These are phyloP conservation scores for Tilletia indica DNA, from an alignment of 1,284 basidiomycete genomes.

Conservation along the genomic window DNA sequence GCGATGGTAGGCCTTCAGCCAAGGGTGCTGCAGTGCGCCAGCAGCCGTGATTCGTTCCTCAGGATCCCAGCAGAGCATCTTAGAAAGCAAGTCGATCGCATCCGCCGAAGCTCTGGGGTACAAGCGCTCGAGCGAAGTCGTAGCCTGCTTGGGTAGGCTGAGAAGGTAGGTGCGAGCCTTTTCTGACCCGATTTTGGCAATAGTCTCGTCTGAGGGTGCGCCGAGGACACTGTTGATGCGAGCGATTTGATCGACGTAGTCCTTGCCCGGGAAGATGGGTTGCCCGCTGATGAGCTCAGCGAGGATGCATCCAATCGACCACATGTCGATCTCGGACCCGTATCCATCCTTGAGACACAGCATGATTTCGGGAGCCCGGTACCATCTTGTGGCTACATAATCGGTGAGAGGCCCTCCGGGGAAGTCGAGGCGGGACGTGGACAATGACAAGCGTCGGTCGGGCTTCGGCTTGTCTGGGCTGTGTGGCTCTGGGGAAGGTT, in stretches of 20 bases:
- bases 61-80: conserved; percentile 52
- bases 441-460: conserved; percentile 21
- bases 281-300: conserved; percentile 50
- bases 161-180: conserved; percentile 48
- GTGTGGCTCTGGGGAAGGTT: neutral
- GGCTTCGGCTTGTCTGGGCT: conserved; percentile 28
- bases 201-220: conserved; percentile 37
- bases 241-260: conserved; percentile 54
- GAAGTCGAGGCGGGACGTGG: conserved; percentile 39
- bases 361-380: conserved; percentile 55
- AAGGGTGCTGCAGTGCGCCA: conserved; percentile 50
- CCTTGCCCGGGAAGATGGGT: conserved; percentile 53
- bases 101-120: conserved; percentile 42
- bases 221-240: conserved; percentile 53
- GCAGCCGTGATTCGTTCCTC: conserved; percentile 48
- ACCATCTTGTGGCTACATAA: conserved; percentile 55
- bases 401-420: conserved; percentile 54
- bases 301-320: conserved; percentile 54
- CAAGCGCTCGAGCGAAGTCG: conserved; percentile 36
- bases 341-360: conserved; percentile 53
- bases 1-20: conserved; percentile 50
- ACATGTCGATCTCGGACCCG: conserved; percentile 54
- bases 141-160: conserved; percentile 41
- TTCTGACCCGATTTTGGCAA: conserved; percentile 49
- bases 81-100: conserved; percentile 47